Conservation (phyloP, 2,329 filamentous ascomycete genomes). For the Fusarium goolgardi region DNA sequence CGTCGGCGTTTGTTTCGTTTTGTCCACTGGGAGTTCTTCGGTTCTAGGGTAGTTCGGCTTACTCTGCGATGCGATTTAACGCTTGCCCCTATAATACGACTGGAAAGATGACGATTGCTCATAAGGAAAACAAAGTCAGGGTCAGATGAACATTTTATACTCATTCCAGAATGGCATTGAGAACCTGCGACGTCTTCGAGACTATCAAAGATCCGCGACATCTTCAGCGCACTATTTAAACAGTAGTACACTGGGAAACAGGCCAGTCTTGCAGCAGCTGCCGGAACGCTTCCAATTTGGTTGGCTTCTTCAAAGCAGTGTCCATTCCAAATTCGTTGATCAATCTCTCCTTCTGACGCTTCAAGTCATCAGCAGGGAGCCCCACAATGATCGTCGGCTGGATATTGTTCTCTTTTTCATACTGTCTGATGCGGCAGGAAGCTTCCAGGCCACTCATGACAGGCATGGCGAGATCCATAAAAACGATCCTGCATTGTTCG, state of each 20-base stretch:
- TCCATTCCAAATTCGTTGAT: constrained; percentile 4
- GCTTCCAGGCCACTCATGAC: constrained; percentile 14
- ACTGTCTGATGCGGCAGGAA: background rate
- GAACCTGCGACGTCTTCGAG: no score
- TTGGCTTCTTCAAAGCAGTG: background rate
- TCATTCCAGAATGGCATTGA: no score
- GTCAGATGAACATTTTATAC: no score
- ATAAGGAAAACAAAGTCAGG: no score
- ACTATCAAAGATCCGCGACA: no score
- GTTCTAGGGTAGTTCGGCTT: no score
- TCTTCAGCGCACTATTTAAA: no score
- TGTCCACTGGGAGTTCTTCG: no score
- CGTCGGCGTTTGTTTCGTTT: no score
- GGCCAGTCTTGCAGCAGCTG: background rate
- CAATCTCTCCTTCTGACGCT: background rate
- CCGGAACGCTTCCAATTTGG: background rate
- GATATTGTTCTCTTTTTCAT: constrained; percentile 3
- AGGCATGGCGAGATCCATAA: constrained; percentile 20
- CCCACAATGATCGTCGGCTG: constrained; percentile 9
- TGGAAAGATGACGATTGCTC: no score
- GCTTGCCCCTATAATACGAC: no score
- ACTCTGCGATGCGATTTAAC: no score
- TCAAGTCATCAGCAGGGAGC: background rate
- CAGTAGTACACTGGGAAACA: background rate
- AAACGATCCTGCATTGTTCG: background rate